Evolutionary conservation across 176 grass and related monocot genomes (phyloP).

Genomic region (Metroxylon sagu): DNA sequence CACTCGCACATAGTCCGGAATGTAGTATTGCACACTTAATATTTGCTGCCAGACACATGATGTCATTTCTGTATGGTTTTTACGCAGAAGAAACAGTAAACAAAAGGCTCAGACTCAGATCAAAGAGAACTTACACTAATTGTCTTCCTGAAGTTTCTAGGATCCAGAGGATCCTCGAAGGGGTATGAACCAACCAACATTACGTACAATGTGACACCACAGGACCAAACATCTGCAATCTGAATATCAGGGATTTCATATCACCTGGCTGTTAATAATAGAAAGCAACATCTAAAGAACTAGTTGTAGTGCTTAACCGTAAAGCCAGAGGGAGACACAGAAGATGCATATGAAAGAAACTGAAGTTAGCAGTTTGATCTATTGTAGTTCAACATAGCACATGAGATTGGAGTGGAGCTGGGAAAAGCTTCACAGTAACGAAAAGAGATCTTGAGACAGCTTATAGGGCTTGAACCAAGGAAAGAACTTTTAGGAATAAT

Average conservation of each 20-base stretch:
- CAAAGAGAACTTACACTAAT: constrained; percentile 41
- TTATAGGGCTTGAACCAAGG: no score
- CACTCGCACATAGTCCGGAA: constrained; percentile 3
- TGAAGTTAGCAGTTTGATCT: no score
- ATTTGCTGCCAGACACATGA: constrained; percentile 49
- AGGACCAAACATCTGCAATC: constrained; percentile 96
- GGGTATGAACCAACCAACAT: constrained; percentile 94
- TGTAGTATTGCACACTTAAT: constrained; percentile 30
- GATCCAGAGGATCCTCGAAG: constrained; percentile 90
- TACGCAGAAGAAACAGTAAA: background rate
- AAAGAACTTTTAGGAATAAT: no score
- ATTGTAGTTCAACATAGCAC: no score
- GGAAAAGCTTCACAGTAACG: no score
- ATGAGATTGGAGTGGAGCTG: no score
- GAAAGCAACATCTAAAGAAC: background rate
- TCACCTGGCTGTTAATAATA: constrained; percentile 13
- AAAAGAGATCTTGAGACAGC: no score
- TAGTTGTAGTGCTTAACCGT: background rate
- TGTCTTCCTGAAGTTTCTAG: constrained; percentile 75
- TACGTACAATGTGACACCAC: constrained; percentile 81
- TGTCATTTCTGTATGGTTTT: background rate
- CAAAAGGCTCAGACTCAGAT: background rate
- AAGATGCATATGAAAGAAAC: no score
- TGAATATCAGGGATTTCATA: constrained; percentile 12
- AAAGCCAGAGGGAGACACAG: background rate